A percentile compares a stretch with the other conserved stretches of the same genome.
Evolutionary conservation across 2,329 filamentous ascomycete species (phyloP).

Genomic region (Curvularia hawaiiensis): DNA sequence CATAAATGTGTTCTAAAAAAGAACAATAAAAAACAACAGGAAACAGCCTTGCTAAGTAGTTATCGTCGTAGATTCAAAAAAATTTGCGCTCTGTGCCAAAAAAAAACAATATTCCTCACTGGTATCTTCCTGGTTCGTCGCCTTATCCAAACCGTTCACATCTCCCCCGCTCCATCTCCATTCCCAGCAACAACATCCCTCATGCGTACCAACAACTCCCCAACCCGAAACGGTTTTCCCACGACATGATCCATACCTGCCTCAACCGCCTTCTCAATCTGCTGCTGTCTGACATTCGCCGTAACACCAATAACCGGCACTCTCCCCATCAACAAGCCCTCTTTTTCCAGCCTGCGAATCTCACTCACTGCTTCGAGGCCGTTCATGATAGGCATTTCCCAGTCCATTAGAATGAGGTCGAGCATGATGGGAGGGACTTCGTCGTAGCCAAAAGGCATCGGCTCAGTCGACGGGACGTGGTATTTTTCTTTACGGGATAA

Average conservation of each 20-base stretch:
- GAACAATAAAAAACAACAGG: neutral
- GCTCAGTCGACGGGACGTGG: slow-evolving; percentile 12
- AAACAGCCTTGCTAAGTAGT: neutral
- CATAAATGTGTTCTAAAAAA: neutral
- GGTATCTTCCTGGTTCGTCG: neutral
- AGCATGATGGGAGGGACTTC: slow-evolving; percentile 15
- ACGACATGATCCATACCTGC: slow-evolving; percentile 62
- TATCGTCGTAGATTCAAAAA: neutral
- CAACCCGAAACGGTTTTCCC: slow-evolving; percentile 70
- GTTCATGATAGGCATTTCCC: slow-evolving; percentile 45
- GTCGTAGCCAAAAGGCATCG: neutral
- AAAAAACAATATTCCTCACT: neutral
- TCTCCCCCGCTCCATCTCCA: neutral
- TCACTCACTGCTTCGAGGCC: slow-evolving; percentile 34
- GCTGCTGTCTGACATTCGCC: slow-evolving; percentile 42
- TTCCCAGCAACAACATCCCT: slow-evolving; percentile 15
- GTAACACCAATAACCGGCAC: slow-evolving; percentile 44
- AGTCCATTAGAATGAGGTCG: slow-evolving; percentile 40
- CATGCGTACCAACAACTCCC: slow-evolving; percentile 33
- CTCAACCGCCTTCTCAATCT: slow-evolving; percentile 34
- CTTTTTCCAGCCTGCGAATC: slow-evolving; percentile 34
- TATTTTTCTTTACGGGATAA: slow-evolving; percentile 57
- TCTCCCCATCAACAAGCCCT: slow-evolving; percentile 24
- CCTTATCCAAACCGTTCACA: slow-evolving; percentile 1
- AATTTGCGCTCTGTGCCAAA: neutral